Conservation (phyloP, 352 stramenopile genomes). For the Globisporangium lucens region DNA sequence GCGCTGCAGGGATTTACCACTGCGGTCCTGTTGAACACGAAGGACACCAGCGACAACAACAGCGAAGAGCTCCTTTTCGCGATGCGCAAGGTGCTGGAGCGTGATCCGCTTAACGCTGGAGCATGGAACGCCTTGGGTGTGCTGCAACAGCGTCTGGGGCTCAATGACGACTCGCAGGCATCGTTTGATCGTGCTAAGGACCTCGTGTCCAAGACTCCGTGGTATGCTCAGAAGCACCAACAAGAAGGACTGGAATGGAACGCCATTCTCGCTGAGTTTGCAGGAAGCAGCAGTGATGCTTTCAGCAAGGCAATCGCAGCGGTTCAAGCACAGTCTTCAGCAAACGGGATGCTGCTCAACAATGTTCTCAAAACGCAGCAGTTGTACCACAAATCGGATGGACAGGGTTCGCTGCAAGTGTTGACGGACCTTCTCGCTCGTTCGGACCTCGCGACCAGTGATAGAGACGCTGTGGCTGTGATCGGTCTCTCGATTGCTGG, state of each 20-base stretch:
- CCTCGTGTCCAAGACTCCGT: constrained; percentile 11
- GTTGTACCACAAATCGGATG: constrained; percentile 9
- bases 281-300: constrained; percentile 2
- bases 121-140: constrained; percentile 71
- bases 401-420: not conserved
- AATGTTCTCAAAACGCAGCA: constrained; percentile 11
- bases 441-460: constrained; percentile 2
- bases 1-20: constrained; percentile 63
- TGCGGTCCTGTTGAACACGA: constrained; percentile 25
- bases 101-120: constrained; percentile 52
- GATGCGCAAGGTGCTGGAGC: constrained; percentile 79
- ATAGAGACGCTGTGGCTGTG: constrained; percentile 24
- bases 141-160: constrained; percentile 49
- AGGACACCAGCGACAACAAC: constrained; percentile 17
- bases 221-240: not conserved
- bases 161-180: constrained; percentile 34
- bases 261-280: constrained; percentile 27
- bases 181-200: constrained; percentile 26
- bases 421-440: constrained; percentile 8
- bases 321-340: not conserved
- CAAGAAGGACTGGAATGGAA: constrained; percentile 38
- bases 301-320: constrained; percentile 10
- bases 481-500: constrained; percentile 39
- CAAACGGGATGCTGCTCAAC: not conserved
- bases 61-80: constrained; percentile 55